Evolutionary conservation across 2,329 filamentous ascomycete genomes (phyloP), one percentile per base, ranked within the genome.

Genomic region (Aaosphaeria arxii): DNA sequence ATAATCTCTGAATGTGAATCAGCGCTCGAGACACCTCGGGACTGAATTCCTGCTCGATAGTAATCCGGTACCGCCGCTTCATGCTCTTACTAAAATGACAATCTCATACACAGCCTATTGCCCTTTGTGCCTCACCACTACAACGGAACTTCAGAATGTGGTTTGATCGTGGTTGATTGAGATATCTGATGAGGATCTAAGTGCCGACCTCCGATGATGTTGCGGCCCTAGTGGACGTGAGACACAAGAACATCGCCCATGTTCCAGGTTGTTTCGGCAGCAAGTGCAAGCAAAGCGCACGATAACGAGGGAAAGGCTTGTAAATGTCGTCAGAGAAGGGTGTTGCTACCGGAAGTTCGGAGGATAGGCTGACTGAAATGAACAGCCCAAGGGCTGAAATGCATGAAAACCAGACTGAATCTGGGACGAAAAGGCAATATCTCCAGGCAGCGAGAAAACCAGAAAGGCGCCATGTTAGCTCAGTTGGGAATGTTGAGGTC

Each of bases 371-470:
- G 33, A 36, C 33, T 24, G 17, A 36, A 36, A 9, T 36, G 9
- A 36, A n/a, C 33, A 9, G 33, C n/a, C n/a, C 33, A 9, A 9
- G 33, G 7, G n/a, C 33, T n/a, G 7, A n/a, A 31, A 53, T 56
- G 54, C 58, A 57, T 61, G 47, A 56, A 29, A 50, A 29, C 9
- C 31, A 40, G 30, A 35, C 51, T 46, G 36, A 42, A 56, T 49
- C 24, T 40, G 51, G 54, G 48, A 48, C 49, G 38, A n/a, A 32
- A 47, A 56, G 60, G 60, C 55, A 55, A 45, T 29, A 46, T 57
- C 48, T 44, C 57, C 53, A 66, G 63, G 63, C 63, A 65, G 54
- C 61, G 52, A 59, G 52, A 51, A 55, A 57, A 55, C 48, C n/a
- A 42, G 32, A 48, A 50, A 45, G 50, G 51, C 52, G 49, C 51